Percentiles rank a stretch among this genome's conserved stretches.
These are phyloP conservation scores for Irpex lacteus DNA, from an alignment of 1,284 basidiomycete species.

Conservation along the genomic window DNA sequence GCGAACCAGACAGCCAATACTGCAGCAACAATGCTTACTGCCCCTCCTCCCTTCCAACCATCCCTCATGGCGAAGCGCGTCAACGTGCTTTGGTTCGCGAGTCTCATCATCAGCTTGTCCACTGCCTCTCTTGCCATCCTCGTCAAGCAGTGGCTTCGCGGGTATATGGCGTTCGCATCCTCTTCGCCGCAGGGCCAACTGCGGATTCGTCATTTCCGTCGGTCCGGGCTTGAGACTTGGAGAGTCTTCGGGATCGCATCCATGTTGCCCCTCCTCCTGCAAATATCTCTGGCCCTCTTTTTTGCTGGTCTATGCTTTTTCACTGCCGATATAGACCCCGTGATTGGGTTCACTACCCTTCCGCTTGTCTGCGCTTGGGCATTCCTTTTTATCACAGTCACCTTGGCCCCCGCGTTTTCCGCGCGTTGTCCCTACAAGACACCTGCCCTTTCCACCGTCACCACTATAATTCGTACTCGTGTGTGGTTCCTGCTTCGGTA, in stretches of 20 bases:
- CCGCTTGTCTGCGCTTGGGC: constrained; percentile 1
- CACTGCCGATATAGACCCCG: not conserved
- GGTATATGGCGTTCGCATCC: too few relatives aligned
- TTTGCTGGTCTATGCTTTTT: constrained; percentile 9
- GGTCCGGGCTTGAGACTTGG: constrained; percentile 2
- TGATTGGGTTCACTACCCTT: not conserved
- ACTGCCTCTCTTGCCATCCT: too few relatives aligned
- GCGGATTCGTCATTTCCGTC: not conserved
- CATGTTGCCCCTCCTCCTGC: constrained; percentile 4
- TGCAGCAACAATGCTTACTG: too few relatives aligned
- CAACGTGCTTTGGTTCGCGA: too few relatives aligned
- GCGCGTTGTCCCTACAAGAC: constrained; percentile 8
- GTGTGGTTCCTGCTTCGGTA: too few relatives aligned
- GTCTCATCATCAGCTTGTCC: not conserved
- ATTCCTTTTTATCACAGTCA: not conserved
- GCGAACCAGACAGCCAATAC: not conserved
- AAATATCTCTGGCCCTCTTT: constrained; percentile 10
- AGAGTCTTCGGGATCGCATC: constrained; percentile 10
- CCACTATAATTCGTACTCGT: too few relatives aligned
- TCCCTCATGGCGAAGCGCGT: too few relatives aligned
- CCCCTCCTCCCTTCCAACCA: too few relatives aligned
- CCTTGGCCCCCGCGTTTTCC: not conserved
- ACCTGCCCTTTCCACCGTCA: not conserved
- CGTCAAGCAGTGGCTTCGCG: too few relatives aligned
- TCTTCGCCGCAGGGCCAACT: too few relatives aligned